Evolutionary conservation across 257 asterid genomes (phyloP).

Genomic region (Solanum rostratum): DNA sequence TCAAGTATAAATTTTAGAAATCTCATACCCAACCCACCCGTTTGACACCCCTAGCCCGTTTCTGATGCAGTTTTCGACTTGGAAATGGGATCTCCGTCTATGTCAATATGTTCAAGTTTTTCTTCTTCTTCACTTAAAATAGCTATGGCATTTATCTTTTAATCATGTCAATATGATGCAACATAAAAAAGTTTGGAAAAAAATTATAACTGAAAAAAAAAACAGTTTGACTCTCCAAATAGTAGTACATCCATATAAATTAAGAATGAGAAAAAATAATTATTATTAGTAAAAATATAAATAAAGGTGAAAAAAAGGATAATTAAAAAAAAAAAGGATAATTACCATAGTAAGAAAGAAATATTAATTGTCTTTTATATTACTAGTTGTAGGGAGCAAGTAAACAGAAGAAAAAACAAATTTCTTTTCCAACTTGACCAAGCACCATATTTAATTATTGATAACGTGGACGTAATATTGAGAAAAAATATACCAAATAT

Average conservation of each 20-base stretch:
- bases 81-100: constrained; percentile 50
- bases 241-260: too few species aligned
- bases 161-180: too few species aligned
- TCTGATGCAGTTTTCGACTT: constrained; percentile 60
- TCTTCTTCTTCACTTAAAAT: constrained; percentile 19
- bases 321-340: neutral
- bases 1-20: too few species aligned
- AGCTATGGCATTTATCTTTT: constrained; percentile 42
- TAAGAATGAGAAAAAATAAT: too few species aligned
- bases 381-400: neutral
- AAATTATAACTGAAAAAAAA: too few species aligned
- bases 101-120: constrained; percentile 31
- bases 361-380: neutral
- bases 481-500: neutral
- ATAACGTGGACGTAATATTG: neutral
- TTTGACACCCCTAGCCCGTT: too few species aligned
- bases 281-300: too few species aligned
- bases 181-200: too few species aligned
- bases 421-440: neutral
- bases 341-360: neutral
- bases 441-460: neutral
- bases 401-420: neutral
- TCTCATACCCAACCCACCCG: too few species aligned
- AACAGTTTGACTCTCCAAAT: too few species aligned
- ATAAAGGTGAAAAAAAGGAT: too few species aligned